Evolutionary conservation across 2,329 filamentous ascomycete genomes (phyloP).

Genomic region (Lachnellula subtilissima): DNA sequence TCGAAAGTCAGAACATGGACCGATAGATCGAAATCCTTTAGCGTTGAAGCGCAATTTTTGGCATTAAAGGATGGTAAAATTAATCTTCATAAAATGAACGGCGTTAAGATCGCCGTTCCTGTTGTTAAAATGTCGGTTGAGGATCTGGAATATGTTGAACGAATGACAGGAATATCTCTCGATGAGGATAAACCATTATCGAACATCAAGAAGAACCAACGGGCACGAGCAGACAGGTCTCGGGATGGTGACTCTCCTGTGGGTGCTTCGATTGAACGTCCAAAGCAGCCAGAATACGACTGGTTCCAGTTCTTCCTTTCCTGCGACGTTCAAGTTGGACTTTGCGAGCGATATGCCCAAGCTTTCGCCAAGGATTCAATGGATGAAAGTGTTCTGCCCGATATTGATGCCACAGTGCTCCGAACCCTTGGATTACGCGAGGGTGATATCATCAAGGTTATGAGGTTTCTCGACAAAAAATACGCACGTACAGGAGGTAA

Average conservation of each 20-base stretch:
- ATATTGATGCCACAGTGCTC: slow-evolving; percentile 78
- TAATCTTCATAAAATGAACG: slow-evolving; percentile 95
- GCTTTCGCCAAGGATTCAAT: slow-evolving; percentile 89
- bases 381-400: slow-evolving; percentile 87
- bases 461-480: slow-evolving; percentile 79
- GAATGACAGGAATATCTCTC: slow-evolving; percentile 76
- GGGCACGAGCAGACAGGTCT: slow-evolving; percentile 25
- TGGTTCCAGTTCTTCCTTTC: slow-evolving; percentile 99
- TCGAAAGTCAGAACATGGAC: slow-evolving; percentile 88
- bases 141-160: slow-evolving; percentile 93
- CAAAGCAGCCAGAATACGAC: slow-evolving; percentile 74
- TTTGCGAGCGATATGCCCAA: slow-evolving; percentile 90
- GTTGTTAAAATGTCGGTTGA: slow-evolving; percentile 92
- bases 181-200: slow-evolving; percentile 90
- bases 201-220: slow-evolving; percentile 57
- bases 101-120: slow-evolving; percentile 96
- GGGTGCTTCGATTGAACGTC: slow-evolving; percentile 59
- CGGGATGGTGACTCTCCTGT: slow-evolving; percentile 33
- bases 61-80: slow-evolving; percentile 94
- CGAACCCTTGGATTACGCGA: slow-evolving; percentile 90
- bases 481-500: slow-evolving; percentile 61
- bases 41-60: slow-evolving; percentile 93
- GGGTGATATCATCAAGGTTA: slow-evolving; percentile 93
- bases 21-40: slow-evolving; percentile 91
- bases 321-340: slow-evolving; percentile 84